phyloP scores from a whole-genome alignment of 2,329 filamentous ascomycete genomes.

The Cladosporium oxysporum region DNA sequence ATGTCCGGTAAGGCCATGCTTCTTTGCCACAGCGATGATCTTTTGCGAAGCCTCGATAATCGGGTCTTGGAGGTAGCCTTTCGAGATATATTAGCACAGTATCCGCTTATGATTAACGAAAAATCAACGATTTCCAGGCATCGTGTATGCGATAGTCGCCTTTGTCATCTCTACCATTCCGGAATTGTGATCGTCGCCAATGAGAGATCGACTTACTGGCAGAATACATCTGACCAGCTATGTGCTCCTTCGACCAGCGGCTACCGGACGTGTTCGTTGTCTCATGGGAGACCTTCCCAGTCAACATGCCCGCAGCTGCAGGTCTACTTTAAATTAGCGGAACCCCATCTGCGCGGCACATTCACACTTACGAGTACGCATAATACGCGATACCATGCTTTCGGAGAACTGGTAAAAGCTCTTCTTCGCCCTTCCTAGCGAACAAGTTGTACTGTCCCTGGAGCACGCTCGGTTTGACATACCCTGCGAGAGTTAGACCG shows the following conservation, averaged over 20 bases:
- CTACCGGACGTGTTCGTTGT: constrained; percentile 1
- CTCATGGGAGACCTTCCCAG: constrained; percentile 12
- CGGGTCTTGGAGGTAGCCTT: constrained; percentile 8
- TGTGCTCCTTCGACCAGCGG: constrained; percentile 10
- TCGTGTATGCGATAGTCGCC: background rate
- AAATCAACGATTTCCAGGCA: background rate
- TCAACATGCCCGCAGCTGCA: constrained; percentile 10
- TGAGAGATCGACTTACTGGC: constrained; percentile 3
- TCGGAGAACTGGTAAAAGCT: constrained; percentile 47
- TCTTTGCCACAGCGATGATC: constrained; percentile 1
- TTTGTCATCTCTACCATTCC: background rate
- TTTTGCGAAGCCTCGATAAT: constrained; percentile 14
- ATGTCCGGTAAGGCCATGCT: constrained; percentile 14
- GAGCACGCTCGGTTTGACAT: constrained; percentile 44
- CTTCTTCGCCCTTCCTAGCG: constrained; percentile 42
- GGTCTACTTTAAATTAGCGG: background rate
- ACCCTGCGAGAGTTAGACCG: background rate
- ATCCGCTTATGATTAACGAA: background rate
- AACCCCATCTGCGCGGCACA: background rate
- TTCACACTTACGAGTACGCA: constrained; percentile 30
- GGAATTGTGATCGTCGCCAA: background rate
- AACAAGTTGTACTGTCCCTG: constrained; percentile 50
- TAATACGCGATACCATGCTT: constrained; percentile 48
- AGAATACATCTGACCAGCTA: constrained; percentile 12
- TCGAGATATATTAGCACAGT: background rate